phyloP scores from a whole-genome alignment of 495 filamentous ascomycete genomes.

The Penicillium taxi region DNA sequence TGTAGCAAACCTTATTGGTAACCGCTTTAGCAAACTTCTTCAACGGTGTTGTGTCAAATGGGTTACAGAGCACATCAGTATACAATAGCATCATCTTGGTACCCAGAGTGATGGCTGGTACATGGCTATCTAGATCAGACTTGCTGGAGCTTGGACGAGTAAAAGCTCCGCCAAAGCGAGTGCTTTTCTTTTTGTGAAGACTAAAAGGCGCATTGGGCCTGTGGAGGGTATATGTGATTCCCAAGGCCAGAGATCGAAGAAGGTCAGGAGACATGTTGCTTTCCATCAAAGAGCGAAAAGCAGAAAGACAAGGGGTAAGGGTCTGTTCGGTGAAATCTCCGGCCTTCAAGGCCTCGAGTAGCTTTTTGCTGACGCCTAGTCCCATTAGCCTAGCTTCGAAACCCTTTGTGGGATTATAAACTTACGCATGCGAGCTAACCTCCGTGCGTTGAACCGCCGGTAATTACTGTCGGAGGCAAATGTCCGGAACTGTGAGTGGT shows the following conservation, averaged over 20 bases:
- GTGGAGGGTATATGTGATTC: slow-evolving; percentile 88
- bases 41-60: slow-evolving; percentile 54
- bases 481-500: slow-evolving; percentile 81
- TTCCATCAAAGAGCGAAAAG: slow-evolving; percentile 70
- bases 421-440: slow-evolving; percentile 85
- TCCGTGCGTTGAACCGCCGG: slow-evolving; percentile 81
- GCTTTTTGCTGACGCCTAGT: slow-evolving; percentile 77
- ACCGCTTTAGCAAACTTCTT: slow-evolving; percentile 89
- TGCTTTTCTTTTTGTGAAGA: slow-evolving; percentile 47
- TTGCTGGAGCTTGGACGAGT: slow-evolving; percentile 20
- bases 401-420: slow-evolving; percentile 9
- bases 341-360: slow-evolving; percentile 81
- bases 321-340: slow-evolving; percentile 66
- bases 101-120: slow-evolving; percentile 51
- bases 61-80: slow-evolving; percentile 70
- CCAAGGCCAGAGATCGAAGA: slow-evolving; percentile 79
- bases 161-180: slow-evolving; percentile 27
- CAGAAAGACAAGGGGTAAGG: slow-evolving; percentile 63
- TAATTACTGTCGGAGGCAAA: slow-evolving; percentile 82
- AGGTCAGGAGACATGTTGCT: slow-evolving; percentile 73
- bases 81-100: slow-evolving; percentile 74
- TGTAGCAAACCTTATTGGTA: slow-evolving; percentile 73
- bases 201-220: slow-evolving; percentile 40
- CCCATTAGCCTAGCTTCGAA: slow-evolving; percentile 11
- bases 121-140: slow-evolving; percentile 20